phyloP scores from a whole-genome alignment of 805 yeast species.

The Myxozyma melibiosi region DNA sequence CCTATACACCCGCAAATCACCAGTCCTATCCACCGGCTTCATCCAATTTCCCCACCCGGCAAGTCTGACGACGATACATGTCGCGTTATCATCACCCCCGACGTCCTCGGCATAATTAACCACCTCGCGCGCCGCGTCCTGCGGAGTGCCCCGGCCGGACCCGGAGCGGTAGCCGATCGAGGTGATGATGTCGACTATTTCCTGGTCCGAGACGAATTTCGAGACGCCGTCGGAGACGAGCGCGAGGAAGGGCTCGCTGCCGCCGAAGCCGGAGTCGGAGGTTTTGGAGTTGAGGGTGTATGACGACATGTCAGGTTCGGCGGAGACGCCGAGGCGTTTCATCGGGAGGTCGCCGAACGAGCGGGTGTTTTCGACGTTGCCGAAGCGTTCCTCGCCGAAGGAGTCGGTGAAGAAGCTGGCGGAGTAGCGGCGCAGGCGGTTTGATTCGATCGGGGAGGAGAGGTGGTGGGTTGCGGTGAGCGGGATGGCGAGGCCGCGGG shows the following conservation, averaged over 20 bases:
- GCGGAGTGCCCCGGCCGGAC: slow-evolving; percentile 72
- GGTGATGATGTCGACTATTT: slow-evolving; percentile 74
- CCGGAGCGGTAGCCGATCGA: slow-evolving; percentile 49
- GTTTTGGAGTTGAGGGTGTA: slow-evolving; percentile 62
- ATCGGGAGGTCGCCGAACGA: slow-evolving; percentile 87
- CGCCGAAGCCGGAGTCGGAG: slow-evolving; percentile 35
- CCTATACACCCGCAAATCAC: slow-evolving; percentile 73
- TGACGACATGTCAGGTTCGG: slow-evolving; percentile 87
- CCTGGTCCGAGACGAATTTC: slow-evolving; percentile 81
- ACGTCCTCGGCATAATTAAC: slow-evolving; percentile 79
- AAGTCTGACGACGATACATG: slow-evolving; percentile 77
- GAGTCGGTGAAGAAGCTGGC: slow-evolving; percentile 76
- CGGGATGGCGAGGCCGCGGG: slow-evolving; percentile 73
- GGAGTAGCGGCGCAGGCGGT: slow-evolving; percentile 65
- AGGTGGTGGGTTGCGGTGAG: slow-evolving; percentile 87
- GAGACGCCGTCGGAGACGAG: slow-evolving; percentile 88
- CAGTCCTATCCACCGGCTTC: slow-evolving; percentile 70
- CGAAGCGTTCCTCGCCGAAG: slow-evolving; percentile 87
- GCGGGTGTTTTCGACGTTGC: slow-evolving; percentile 85
- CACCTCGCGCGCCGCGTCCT: slow-evolving; percentile 80
- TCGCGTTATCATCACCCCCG: slow-evolving; percentile 96
- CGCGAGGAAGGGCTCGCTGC: slow-evolving; percentile 62
- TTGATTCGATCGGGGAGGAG: slow-evolving; percentile 72
- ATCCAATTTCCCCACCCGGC: slow-evolving; percentile 93
- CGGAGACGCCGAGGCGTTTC: slow-evolving; percentile 80